These are phyloP conservation scores for Podospora pseudoanserina DNA, from an alignment of 495 filamentous ascomycete species.

Conservation along the genomic window DNA sequence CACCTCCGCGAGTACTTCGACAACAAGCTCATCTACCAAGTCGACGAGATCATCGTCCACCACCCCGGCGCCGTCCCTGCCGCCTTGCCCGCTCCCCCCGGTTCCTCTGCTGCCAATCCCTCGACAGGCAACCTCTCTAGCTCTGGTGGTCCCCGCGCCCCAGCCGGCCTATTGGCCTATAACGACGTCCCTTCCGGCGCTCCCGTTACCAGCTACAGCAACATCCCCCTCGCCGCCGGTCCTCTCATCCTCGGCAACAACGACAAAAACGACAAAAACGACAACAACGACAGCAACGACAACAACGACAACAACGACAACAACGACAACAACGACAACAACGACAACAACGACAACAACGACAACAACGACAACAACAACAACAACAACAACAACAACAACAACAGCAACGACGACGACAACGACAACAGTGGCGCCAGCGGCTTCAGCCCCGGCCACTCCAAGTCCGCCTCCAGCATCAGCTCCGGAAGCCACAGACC, in stretches of 20 bases:
- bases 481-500: slow-evolving; percentile 23
- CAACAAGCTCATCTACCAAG: slow-evolving; percentile 27
- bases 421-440: background rate
- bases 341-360: background rate
- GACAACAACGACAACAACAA: background rate
- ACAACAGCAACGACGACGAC: background rate
- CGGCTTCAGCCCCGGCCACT: background rate
- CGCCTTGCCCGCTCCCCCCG: background rate
- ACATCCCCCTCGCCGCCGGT: background rate
- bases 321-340: background rate
- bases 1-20: slow-evolving; percentile 23
- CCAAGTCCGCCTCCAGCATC: slow-evolving; percentile 17
- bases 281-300: background rate
- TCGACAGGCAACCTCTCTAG: background rate
- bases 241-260: too few species aligned
- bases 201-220: background rate
- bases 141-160: background rate
- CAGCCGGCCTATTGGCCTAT: background rate
- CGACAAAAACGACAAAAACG: background rate
- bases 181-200: background rate
- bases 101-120: background rate
- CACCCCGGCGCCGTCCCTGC: background rate
- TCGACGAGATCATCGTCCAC: slow-evolving; percentile 19
- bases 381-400: background rate
- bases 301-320: background rate